Evolutionary conservation across 768 basidiomycete genomes (phyloP), one percentile per base, ranked within the genome.

Genomic region (Termitomyces sp.): DNA sequence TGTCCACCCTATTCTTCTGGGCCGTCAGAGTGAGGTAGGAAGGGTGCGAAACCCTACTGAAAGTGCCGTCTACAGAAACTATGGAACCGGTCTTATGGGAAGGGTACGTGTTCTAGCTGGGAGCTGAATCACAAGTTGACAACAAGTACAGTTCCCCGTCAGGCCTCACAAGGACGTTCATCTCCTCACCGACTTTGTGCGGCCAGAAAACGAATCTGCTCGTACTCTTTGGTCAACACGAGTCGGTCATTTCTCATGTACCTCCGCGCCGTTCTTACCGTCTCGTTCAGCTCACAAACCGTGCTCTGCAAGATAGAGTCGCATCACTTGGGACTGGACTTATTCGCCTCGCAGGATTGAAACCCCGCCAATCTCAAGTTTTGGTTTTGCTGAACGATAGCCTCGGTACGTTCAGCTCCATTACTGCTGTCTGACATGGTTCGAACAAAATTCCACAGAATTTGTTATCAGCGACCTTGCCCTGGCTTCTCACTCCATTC

Each of bases 1-100:
- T 42, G 93, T 95, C 0, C 94, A 97, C 64, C 94, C 94, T n/a
- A 88, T 98, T 60, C 78, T 96, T 9, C 80, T 98, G 1, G 93
- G 94, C 7, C 76, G 93, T 48, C 94, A 98, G 77, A 92, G 91
- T 62, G 95, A 97, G 68, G 87, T 88, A 26, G 86, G 85, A 12
- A 78, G 86, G 48, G 90, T 94, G 3, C 76, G 94, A 51, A 85
- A 90, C 64, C 78, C 87, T 12, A 77, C 80, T 8, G 89, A 95
- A 72, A 93, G 90, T 62, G 90, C 92, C 0, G 75, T 94, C 15
- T 96, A 95, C 69, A 82, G 95, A 64, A 93, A 90, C 73, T 97
- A 94, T 76, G 82, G 88, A 14, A 92, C 88, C 24, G 90, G 90
- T 14, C 74, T 90, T 55, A 80, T 84, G 82, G 93, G 82, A 63